Conservation (phyloP, 139 green algal species). For the Tetradesmus lagerheimii region DNA sequence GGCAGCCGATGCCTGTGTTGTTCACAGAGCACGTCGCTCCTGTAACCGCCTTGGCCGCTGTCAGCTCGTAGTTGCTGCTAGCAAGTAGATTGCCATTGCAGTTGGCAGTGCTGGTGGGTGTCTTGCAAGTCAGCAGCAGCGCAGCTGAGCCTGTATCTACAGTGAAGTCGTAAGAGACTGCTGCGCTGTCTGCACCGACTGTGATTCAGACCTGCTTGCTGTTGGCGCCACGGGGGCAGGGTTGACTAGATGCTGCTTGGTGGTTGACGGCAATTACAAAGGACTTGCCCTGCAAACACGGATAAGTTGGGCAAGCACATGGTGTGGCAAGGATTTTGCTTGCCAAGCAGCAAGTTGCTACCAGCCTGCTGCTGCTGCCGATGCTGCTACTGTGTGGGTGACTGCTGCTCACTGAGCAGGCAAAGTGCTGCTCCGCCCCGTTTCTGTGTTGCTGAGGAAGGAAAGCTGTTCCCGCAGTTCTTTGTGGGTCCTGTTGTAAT, state of each 20-base stretch:
- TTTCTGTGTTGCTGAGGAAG: too few species aligned
- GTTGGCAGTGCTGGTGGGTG: neutral
- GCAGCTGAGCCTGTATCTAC: neutral
- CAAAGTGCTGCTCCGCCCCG: too few species aligned
- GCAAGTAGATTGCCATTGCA: conserved; percentile 11
- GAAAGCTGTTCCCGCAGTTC: too few species aligned
- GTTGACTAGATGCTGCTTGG: neutral
- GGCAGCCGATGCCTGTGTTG: neutral
- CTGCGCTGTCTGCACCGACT: neutral
- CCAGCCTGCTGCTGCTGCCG: too few species aligned
- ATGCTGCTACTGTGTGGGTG: too few species aligned
- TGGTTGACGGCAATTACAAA: conserved; percentile 8
- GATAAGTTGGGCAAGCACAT: neutral
- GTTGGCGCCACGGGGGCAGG: conserved; percentile 1
- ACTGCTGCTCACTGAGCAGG: too few species aligned
- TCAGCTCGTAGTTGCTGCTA: conserved; percentile 6
- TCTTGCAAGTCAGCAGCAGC: neutral
- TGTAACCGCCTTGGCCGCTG: neutral
- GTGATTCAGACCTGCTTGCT: conserved; percentile 20
- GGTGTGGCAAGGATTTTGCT: too few species aligned
- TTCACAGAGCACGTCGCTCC: neutral
- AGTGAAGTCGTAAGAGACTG: conserved; percentile 9
- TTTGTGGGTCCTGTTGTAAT: too few species aligned
- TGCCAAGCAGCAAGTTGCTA: too few species aligned
- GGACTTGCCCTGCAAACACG: neutral